Base-by-base conservation (phyloP, 495 filamentous ascomycete species). In the Saxophila tyrrhenica region DNA sequence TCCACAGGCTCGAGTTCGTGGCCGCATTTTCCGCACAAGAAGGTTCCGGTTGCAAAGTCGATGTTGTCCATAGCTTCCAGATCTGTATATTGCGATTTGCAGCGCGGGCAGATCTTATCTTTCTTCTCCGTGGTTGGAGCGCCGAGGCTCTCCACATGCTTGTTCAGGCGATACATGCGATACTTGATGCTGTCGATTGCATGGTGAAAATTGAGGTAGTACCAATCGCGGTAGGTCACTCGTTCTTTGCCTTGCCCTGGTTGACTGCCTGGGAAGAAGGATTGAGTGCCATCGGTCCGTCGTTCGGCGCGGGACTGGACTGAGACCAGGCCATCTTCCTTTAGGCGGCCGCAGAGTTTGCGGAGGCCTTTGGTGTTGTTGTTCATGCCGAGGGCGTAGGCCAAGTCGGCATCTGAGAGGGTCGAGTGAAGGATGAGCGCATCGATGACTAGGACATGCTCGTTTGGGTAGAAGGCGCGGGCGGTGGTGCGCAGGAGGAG, bases 161-260 rank as follows among this genome's bases (percentile, higher is more conserved):
- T 85, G 50, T 87, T 87, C 54, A 95, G 73, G 48, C 80, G 79
- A 66, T 88, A 87, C 50, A 95, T 82, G 59, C 87, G 84, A 73
- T 85, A 99, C 64, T 99, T 99, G 73, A 95, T 89, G 15, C 89
- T 89, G 68, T 99, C 92, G 67, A 99, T 85, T 52, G 89, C 86
- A 38, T 85, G 86, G 50, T 91, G 88, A 62, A 92, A 89, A 64
- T 95, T 88, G 70, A 99, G 87, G 71, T 86, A 99, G 71, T 94
- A 99, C 73, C 95, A 96, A 49, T 90, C 94, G 42, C 50, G 47
- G 43, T 63, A 49, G 15, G 51, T 57, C 22, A 55, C n/a, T 10
- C 58, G 50, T 25, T 60, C 55, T 24, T 58, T 57, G 39, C 23
- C 7, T 35, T 5, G 29, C 5, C 7, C 29, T 35, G 5, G 29